phyloP scores from a whole-genome alignment of 2,329 filamentous ascomycete species.

The Aspergillus versicolor region DNA sequence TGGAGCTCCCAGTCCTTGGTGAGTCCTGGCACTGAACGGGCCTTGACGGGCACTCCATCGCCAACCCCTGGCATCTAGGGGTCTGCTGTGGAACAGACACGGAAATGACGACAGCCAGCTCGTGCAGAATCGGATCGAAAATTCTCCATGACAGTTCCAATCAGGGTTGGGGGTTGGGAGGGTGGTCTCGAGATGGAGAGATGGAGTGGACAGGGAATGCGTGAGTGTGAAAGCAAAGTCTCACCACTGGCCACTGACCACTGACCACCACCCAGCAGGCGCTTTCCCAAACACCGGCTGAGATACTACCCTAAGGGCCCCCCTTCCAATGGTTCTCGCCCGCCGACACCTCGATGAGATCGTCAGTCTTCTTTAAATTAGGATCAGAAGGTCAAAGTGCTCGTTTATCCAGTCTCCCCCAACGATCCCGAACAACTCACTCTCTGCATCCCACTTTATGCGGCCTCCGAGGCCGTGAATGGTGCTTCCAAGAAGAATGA shows the following conservation, averaged over 20 bases:
- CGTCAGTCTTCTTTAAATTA: background rate
- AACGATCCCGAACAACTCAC: background rate
- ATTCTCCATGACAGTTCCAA: conserved; percentile 6
- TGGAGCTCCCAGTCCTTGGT: conserved; percentile 14
- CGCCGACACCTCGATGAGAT: conserved; percentile 2
- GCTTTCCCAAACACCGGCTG: conserved; percentile 16
- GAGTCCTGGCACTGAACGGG: conserved; percentile 8
- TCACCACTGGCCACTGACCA: background rate
- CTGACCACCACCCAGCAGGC: background rate
- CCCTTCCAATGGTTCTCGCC: conserved; percentile 11
- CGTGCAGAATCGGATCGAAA: conserved; percentile 10
- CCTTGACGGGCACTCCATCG: background rate
- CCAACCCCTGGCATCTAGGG: conserved; percentile 6
- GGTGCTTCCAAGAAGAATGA: background rate
- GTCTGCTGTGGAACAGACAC: conserved; percentile 6
- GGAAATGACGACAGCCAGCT: conserved; percentile 1
- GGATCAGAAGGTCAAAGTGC: background rate
- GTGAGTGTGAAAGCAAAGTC: background rate
- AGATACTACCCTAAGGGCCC: conserved; percentile 9
- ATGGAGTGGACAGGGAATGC: background rate
- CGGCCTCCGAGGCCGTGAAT: background rate
- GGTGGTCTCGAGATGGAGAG: background rate
- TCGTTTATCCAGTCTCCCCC: background rate
- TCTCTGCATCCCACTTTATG: background rate
- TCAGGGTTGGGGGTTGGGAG: background rate